phyloP scores from a whole-genome alignment of 495 filamentous ascomycete genomes.

The Penicillium ucsense region DNA sequence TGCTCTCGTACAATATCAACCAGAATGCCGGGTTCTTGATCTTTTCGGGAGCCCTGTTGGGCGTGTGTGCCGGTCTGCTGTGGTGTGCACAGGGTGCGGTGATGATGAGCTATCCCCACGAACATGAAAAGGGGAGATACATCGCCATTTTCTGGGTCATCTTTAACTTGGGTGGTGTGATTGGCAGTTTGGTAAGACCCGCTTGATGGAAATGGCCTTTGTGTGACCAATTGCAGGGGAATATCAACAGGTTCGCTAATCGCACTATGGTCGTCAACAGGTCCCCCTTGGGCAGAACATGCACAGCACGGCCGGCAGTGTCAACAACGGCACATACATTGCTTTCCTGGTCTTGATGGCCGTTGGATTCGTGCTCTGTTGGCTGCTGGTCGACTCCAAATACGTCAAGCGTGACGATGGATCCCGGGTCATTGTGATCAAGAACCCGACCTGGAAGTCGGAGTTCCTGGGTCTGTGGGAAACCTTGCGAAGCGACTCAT shows the following conservation, averaged over 20 bases:
- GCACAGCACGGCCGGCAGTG: slow-evolving; percentile 46
- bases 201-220: neutral
- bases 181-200: slow-evolving; percentile 62
- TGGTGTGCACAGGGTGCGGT: slow-evolving; percentile 92
- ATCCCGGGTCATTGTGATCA: slow-evolving; percentile 74
- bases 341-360: slow-evolving; percentile 86
- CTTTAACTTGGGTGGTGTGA: slow-evolving; percentile 88
- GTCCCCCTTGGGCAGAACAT: slow-evolving; percentile 77
- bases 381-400: slow-evolving; percentile 65
- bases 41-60: slow-evolving; percentile 49
- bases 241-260: too few relatives aligned
- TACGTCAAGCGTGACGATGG: slow-evolving; percentile 73
- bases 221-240: too few relatives aligned
- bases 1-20: slow-evolving; percentile 76
- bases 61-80: slow-evolving; percentile 73
- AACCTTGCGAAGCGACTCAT: slow-evolving; percentile 60
- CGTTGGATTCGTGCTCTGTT: slow-evolving; percentile 60
- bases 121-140: slow-evolving; percentile 74
- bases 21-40: slow-evolving; percentile 48
- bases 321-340: slow-evolving; percentile 80
- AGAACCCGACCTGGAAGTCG: slow-evolving; percentile 71
- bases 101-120: slow-evolving; percentile 89
- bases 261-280: slow-evolving; percentile 13
- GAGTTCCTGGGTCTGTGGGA: slow-evolving; percentile 73
- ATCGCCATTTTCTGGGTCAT: slow-evolving; percentile 93